Evolutionary conservation across 257 asterid genomes (phyloP).

Genomic region (Ligustrum vulgare): DNA sequence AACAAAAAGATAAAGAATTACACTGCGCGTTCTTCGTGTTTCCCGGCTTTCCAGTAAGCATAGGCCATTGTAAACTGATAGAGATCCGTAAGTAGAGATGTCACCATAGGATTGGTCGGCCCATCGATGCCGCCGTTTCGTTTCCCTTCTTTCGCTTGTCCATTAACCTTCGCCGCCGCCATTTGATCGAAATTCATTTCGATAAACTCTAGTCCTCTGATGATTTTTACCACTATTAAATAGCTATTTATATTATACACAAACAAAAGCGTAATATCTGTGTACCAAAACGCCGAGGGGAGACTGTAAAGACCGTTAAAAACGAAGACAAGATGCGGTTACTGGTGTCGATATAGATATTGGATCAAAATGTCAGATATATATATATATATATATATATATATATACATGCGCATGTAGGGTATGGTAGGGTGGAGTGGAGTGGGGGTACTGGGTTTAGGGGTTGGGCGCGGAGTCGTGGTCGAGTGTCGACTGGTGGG

Average conservation of each 20-base stretch:
- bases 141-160: constrained; percentile 29
- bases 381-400: no score
- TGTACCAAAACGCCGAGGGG: neutral
- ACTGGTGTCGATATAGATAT: neutral
- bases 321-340: constrained; percentile 10
- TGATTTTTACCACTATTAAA: neutral
- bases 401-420: neutral
- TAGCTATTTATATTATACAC: neutral
- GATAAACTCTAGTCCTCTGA: neutral
- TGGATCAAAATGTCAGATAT: no score
- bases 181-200: constrained; percentile 9
- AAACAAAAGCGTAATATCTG: neutral
- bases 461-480: neutral
- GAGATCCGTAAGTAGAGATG: constrained; percentile 93
- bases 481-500: neutral
- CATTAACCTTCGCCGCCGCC: constrained; percentile 48
- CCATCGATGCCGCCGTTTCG: constrained; percentile 40
- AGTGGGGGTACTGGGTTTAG: neutral
- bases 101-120: constrained; percentile 95
- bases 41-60: constrained; percentile 98
- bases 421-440: no score
- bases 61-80: constrained; percentile 98
- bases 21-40: constrained; percentile 93
- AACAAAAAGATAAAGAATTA: constrained; percentile 26
- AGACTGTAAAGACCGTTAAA: constrained; percentile 29